Evolutionary conservation across 2,329 filamentous ascomycete genomes (phyloP).

Genomic region (Didymellaceae sp.): DNA sequence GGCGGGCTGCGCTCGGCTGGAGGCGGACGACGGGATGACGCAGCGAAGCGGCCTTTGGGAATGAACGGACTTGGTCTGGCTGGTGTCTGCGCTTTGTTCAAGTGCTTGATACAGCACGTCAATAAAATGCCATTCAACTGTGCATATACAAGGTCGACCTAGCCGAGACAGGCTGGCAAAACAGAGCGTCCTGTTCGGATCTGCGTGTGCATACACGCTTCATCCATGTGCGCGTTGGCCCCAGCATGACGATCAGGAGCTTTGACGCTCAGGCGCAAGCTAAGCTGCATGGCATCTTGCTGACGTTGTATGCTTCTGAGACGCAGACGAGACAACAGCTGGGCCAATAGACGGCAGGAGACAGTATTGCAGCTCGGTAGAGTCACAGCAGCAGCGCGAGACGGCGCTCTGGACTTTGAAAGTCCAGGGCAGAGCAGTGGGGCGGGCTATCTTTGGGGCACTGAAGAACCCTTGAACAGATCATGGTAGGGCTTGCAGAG

Average conservation of each 20-base stretch:
- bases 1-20: constrained; percentile 14
- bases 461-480: constrained; percentile 1
- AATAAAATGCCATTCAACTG: not conserved
- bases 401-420: constrained; percentile 8
- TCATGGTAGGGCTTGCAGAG: constrained; percentile 4
- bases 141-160: not conserved
- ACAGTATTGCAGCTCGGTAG: constrained; percentile 14
- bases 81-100: not conserved
- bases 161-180: constrained; percentile 4
- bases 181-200: constrained; percentile 22
- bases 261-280: constrained; percentile 30
- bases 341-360: constrained; percentile 30
- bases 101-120: not conserved
- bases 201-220: constrained; percentile 27
- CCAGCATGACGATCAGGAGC: constrained; percentile 36
- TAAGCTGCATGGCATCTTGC: constrained; percentile 32
- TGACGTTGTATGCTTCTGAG: constrained; percentile 39
- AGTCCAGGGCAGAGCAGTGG: constrained; percentile 15
- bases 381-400: constrained; percentile 24
- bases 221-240: constrained; percentile 22
- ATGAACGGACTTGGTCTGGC: not conserved
- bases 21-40: constrained; percentile 16
- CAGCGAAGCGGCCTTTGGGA: constrained; percentile 2
- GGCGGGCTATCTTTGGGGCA: constrained; percentile 21
- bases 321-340: constrained; percentile 41